A percentile compares a stretch with the other conserved stretches of the same genome.
These are phyloP conservation scores for Auriculariales sp. DNA, from an alignment of 768 basidiomycete genomes.

Conservation along the genomic window DNA sequence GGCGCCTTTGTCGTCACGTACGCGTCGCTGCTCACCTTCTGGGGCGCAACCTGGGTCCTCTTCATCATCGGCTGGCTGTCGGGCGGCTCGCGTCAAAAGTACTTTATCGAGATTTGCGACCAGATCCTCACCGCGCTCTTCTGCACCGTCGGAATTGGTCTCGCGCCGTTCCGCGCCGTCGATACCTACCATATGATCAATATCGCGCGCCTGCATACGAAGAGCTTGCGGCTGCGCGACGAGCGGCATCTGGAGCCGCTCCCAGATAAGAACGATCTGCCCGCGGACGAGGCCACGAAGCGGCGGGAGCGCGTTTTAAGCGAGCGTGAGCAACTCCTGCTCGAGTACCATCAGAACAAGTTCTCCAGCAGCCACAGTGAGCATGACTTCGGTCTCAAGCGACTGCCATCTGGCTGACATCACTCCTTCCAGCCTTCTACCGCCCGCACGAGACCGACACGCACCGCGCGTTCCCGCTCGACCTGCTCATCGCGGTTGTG, in stretches of 20 bases:
- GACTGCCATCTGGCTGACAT: too few relatives aligned
- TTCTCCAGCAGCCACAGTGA: background rate
- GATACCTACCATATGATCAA: background rate
- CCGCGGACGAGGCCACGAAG: background rate
- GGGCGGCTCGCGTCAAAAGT: background rate
- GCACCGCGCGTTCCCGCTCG: background rate
- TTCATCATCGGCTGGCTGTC: background rate
- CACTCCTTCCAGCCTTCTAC: background rate
- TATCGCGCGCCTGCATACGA: background rate
- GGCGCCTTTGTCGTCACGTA: background rate
- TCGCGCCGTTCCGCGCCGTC: background rate
- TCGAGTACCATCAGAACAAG: background rate
- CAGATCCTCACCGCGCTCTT: background rate
- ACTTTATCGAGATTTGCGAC: conserved; percentile 1
- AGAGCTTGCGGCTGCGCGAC: background rate
- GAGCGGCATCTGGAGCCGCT: background rate
- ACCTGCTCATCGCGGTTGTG: background rate
- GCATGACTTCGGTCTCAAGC: background rate
- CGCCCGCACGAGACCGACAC: background rate
- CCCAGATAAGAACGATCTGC: background rate
- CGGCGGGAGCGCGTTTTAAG: background rate
- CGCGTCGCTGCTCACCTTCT: conserved; percentile 1
- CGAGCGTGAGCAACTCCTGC: background rate
- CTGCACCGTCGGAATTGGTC: background rate
- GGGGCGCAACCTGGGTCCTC: background rate